Evolutionary conservation across 306 rosid genomes (phyloP), one percentile per base, ranked within the genome.

Genomic region (Dalbergia cochinchinensis): DNA sequence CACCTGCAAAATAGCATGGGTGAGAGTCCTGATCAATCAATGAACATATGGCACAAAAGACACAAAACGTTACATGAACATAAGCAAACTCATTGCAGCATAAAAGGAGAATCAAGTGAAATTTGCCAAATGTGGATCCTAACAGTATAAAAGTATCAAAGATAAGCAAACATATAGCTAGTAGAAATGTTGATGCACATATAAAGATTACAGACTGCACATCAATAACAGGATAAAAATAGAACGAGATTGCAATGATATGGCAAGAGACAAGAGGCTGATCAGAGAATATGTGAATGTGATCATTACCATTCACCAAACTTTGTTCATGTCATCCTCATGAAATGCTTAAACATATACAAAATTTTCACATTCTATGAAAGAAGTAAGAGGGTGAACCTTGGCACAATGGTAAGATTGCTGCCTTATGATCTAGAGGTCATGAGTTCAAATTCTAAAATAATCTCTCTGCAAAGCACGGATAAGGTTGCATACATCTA

Each of bases 1-100:
- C 97, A 73, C 95, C 99, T 94, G 85, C 86, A 88, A 50, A 76
- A 73, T 73, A 84, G 19, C 75, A 84, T 15, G 33, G 9, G 33
- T 39, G 35, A 79, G 79, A 72, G 33, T 50, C 63, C 35, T 44
- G 33, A 76, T 78, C 45, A 51, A 63, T 42, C 71, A 42, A 35
- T 5, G 2, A 85, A 69, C 37, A 78, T 65, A 12, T 20, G 26
- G 18, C 61, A 76, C 64, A 71, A 71, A 74, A 60, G 74, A 20
- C 77, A 64, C 8, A 63, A 15, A 33, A 42, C 41, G 26, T 59
- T 71, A 74, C 63, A 37, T 3, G 22, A 58, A 64, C 37, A 78
- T 57, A 78, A 64, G 59, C 68, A 1, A 78, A 78, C n/a, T 22
- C 58, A 31, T 39, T 63, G 50, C 64, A 74, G 60, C 51, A 51